Percentiles rank a stretch among this genome's conserved stretches.
phyloP scores from a whole-genome alignment of 2,329 filamentous ascomycete genomes.

The Xylariales sp. region DNA sequence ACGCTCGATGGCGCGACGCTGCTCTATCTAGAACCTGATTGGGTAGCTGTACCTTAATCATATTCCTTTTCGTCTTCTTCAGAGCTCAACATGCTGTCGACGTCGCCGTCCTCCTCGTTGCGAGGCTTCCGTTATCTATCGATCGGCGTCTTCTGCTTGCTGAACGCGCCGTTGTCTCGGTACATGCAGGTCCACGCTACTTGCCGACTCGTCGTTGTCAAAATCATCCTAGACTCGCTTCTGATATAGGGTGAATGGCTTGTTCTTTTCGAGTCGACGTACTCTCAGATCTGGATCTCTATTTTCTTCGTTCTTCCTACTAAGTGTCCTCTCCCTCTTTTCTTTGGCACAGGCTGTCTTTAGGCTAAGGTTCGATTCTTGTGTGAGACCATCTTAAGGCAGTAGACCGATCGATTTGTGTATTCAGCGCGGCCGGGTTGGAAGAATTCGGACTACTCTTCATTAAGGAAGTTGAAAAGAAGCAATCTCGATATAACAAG shows the following conservation, averaged over 20 bases:
- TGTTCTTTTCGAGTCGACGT: slow-evolving; percentile 79
- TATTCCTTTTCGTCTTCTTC: slow-evolving; percentile 63
- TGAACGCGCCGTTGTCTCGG: slow-evolving; percentile 66
- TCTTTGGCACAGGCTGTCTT: slow-evolving; percentile 81
- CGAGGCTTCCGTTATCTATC: slow-evolving; percentile 58
- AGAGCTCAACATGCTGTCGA: slow-evolving; percentile 84
- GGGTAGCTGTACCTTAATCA: slow-evolving; percentile 51
- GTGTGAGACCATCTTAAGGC: slow-evolving; percentile 34
- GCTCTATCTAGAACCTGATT: slow-evolving; percentile 59
- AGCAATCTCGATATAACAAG: slow-evolving; percentile 11
- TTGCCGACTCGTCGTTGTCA: slow-evolving; percentile 68
- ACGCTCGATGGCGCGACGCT: slow-evolving; percentile 69
- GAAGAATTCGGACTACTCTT: neutral
- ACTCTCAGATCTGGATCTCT: slow-evolving; percentile 81
- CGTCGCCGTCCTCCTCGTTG: slow-evolving; percentile 60
- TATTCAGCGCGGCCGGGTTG: neutral
- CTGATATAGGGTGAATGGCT: slow-evolving; percentile 83
- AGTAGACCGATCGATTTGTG: neutral
- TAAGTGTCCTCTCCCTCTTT: slow-evolving; percentile 80
- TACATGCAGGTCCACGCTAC: slow-evolving; percentile 67
- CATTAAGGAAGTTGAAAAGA: neutral
- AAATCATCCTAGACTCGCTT: slow-evolving; percentile 92
- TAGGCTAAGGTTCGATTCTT: slow-evolving; percentile 66
- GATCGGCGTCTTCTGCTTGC: slow-evolving; percentile 55
- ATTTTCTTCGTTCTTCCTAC: slow-evolving; percentile 84